Evolutionary conservation across 2,329 filamentous ascomycete genomes (phyloP), one percentile per base, ranked within the genome.

Genomic region (Aspergillus jensenii): DNA sequence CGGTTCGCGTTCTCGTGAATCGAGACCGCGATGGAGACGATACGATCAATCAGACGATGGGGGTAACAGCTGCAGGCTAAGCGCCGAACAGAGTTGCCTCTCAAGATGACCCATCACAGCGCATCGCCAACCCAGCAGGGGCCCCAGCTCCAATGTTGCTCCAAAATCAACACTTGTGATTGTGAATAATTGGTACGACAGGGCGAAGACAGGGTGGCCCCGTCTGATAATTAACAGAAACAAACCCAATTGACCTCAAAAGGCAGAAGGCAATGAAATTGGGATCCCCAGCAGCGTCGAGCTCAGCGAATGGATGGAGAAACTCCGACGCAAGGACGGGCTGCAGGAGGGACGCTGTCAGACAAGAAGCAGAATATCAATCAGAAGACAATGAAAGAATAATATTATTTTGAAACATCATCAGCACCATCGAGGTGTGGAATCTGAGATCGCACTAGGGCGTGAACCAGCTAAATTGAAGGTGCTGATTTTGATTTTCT

Each of bases 391-490:
- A 33, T 55, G 44, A 17, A 55, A 41, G 43, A 40, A 40, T 33
- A 40, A 48, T 55, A 50, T 58, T 45, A 53, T 53, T 53, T 44
- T 58, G 50, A 58, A 54, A 58, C 55, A 53, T 53, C 27, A n/a
- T 31, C 17, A 31, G 35, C n/a, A 23, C 48, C 21, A 45, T 50
- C 47, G n/a, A 50, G 39, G 44, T n/a, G 53, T 33, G 54, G 46
- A 47, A 55, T 55, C 45, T 40, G 49, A 53, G 55, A 58, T 58
- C 55, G 49, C 55, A 53, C 55, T 58, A 58, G 55, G 37, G 49
- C 35, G 49, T 33, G 49, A 49, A 50, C 6, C 21, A 27, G 23
- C n/a, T n/a, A 37, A 37, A 37, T 35, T 35, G 27, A 35, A 31
- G 27, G n/a, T 35, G 31, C 35, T 52, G 35, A 43, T 52, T 52